Evolutionary conservation across 306 rosid species (phyloP), one percentile per base, ranked within the genome.

Genomic region (Medicago truncatula): DNA sequence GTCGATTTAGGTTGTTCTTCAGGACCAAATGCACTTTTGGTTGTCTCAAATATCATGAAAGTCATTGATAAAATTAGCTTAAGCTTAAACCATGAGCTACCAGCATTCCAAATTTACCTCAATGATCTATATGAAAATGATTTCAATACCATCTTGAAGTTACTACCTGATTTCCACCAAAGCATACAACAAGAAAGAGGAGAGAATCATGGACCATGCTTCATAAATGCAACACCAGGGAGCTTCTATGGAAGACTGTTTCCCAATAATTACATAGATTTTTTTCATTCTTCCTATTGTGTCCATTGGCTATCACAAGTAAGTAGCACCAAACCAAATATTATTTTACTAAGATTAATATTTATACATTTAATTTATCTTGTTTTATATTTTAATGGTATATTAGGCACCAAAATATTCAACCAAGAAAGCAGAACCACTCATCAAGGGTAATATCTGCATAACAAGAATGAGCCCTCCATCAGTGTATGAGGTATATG

Each of bases 171-270:
- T 3, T 88, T 89, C 73, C 18, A 67, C 9, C 14, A 76, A 52
- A 65, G 44, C 2, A 46, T 76, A 4, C 11, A 34, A 15, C 12
- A 57, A 6, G 53, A 66, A 14, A 9, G 2, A 17, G 68, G 84
- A 15, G 16, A 31, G 0, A 54, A 76, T 1, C 11, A 38, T 66
- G 85, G 85, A 4, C 65, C 77, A 2, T 85, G 88, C 60, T 86
- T 85, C 41, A 23, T 87, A 5, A 4, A 59, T 6, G 93, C 81
- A 16, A 75, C 80, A 17, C 97, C 90, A 0, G 97, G 88, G 2
- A 80, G 47, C 17, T 91, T 89, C 63, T 79, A 87, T 11, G 89
- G 81, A 0, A 85, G 91, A 49, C 84, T 90, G 4, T 91, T 91
- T 7, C 90, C 90, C 0, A 17, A 16, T 2, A 50, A 61, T 28